Evolutionary conservation across 306 rosid species (phyloP).

Genomic region (Senna siamea): DNA sequence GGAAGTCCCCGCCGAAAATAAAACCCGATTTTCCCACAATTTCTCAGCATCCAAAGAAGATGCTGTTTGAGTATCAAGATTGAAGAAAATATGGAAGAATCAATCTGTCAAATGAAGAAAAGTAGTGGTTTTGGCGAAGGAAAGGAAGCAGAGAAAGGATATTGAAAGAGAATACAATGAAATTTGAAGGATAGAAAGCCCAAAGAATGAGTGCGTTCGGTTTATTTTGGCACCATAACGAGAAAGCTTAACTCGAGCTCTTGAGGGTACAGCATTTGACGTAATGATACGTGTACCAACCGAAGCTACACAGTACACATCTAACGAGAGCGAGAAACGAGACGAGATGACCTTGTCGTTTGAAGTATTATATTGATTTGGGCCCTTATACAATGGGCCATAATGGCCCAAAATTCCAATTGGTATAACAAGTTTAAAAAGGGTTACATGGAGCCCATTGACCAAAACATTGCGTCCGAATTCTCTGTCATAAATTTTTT

Average conservation of each 20-base stretch:
- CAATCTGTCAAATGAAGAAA: slow-evolving; percentile 27
- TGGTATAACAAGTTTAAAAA: no score
- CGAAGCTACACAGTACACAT: slow-evolving; percentile 30
- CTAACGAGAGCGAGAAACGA: not conserved
- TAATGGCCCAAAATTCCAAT: not conserved
- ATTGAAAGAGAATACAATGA: slow-evolving; percentile 3
- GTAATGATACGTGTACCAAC: slow-evolving; percentile 33
- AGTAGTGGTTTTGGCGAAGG: not conserved
- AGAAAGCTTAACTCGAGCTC: not conserved
- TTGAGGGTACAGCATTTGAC: not conserved
- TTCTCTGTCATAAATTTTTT: no score
- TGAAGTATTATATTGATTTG: no score
- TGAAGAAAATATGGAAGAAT: slow-evolving; percentile 2
- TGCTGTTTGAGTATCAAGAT: not conserved
- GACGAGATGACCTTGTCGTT: not conserved
- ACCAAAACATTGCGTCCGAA: no score
- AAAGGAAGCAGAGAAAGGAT: not conserved
- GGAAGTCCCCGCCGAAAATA: not conserved
- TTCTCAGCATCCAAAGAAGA: slow-evolving; percentile 48
- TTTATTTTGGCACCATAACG: slow-evolving; percentile 25
- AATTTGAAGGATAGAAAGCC: slow-evolving; percentile 12
- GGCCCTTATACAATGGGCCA: not conserved
- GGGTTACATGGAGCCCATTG: no score
- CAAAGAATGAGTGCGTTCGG: not conserved
- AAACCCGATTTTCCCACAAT: slow-evolving; percentile 18